phyloP scores from a whole-genome alignment of 2,329 filamentous ascomycete species.

The Dactylellina cionopaga region DNA sequence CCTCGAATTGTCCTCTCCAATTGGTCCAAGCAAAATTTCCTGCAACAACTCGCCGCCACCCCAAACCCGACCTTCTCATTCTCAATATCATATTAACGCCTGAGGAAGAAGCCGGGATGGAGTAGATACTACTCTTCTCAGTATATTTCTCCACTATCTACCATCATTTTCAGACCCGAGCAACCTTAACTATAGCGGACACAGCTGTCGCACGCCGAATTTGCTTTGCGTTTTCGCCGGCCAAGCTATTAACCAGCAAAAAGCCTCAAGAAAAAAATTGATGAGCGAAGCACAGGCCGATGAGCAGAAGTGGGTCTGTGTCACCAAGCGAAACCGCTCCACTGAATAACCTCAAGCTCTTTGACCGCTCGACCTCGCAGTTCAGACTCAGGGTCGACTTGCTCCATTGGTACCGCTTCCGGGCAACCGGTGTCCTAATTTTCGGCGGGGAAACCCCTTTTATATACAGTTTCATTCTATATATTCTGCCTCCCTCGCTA shows the following conservation, averaged over 20 bases:
- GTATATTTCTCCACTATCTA: neutral
- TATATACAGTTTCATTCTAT: no score
- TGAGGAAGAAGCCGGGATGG: no score
- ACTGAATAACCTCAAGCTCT: neutral
- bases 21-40: conserved; percentile 25
- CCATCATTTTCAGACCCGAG: no score
- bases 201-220: neutral
- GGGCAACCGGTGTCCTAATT: no score
- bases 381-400: no score
- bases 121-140: neutral
- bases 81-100: neutral
- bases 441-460: no score
- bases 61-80: neutral
- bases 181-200: no score
- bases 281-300: conserved; percentile 16
- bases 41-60: neutral
- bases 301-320: conserved; percentile 16
- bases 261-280: neutral
- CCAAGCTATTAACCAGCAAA: neutral
- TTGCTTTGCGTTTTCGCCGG: neutral
- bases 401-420: no score
- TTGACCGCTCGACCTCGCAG: neutral
- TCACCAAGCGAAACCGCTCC: neutral
- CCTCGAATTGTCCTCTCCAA: neutral
- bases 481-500: neutral